Evolutionary conservation across 352 stramenopile genomes (phyloP).

Genomic region (Globisporangium nagaii): DNA sequence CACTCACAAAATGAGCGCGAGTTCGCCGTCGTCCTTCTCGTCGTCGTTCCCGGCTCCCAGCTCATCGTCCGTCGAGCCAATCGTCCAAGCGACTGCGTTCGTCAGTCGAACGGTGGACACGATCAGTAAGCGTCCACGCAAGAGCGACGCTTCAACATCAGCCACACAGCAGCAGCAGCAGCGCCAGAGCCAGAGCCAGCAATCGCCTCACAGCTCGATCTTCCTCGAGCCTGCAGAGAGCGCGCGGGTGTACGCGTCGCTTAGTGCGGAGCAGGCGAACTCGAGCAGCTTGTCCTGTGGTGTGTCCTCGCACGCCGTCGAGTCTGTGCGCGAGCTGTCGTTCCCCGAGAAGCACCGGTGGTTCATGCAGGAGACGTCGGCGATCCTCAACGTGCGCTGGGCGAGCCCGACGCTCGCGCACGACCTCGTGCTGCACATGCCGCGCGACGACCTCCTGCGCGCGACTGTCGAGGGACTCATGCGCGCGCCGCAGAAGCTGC

Average conservation of each 20-base stretch:
- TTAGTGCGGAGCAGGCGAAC: conserved; percentile 12
- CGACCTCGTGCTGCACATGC: conserved; percentile 25
- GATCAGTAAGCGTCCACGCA: neutral
- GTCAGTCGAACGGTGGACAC: conserved; percentile 20
- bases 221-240: conserved; percentile 20
- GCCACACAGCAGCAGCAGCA: neutral
- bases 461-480: conserved; percentile 27
- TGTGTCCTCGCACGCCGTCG: conserved; percentile 23
- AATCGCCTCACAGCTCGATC: conserved; percentile 19
- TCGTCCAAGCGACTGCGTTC: conserved; percentile 33
- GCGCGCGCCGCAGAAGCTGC: conserved; percentile 21
- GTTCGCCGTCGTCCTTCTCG: conserved; percentile 6
- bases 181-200: conserved; percentile 5
- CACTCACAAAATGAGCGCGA: conserved; percentile 6
- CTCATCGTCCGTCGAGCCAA: conserved; percentile 10
- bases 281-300: conserved; percentile 9
- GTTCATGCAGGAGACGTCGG: conserved; percentile 46
- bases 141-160: neutral
- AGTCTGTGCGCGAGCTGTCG: conserved; percentile 27
- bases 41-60: neutral
- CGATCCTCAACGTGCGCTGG: conserved; percentile 36
- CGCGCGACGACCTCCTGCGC: conserved; percentile 33
- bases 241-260: conserved; percentile 25
- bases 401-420: conserved; percentile 14
- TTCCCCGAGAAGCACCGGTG: conserved; percentile 54